phyloP scores from a whole-genome alignment of 1,284 basidiomycete genomes.

The Austropuccinia psidii region DNA sequence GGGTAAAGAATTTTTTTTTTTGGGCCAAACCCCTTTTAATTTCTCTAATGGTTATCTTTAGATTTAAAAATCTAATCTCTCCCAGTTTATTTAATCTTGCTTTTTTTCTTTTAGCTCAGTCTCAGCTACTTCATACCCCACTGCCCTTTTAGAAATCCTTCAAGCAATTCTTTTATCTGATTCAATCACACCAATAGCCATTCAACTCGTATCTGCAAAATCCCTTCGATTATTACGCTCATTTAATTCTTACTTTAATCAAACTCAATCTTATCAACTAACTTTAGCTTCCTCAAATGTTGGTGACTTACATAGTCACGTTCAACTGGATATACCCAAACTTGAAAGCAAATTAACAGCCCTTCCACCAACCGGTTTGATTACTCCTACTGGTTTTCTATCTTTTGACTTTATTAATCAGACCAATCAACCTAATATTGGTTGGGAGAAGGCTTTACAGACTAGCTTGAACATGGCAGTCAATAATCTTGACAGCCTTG shows the following conservation, averaged over 20 bases:
- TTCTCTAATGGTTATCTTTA: neutral
- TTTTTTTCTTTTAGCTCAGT: neutral
- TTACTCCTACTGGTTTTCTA: constrained; percentile 8
- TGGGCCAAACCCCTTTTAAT: neutral
- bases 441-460: neutral
- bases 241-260: neutral
- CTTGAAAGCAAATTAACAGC: constrained; percentile 9
- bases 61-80: neutral
- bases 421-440: neutral
- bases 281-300: neutral
- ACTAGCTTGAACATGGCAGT: neutral
- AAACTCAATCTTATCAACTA: neutral
- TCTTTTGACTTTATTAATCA: neutral
- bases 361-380: neutral
- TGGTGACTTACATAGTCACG: constrained; percentile 2
- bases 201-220: constrained; percentile 14
- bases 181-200: constrained; percentile 13
- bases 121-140: constrained; percentile 17
- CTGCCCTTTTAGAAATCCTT: constrained; percentile 23
- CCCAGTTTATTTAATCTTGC: neutral
- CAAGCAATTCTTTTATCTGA: constrained; percentile 33
- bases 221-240: constrained; percentile 14
- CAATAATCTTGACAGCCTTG: constrained; percentile 1
- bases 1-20: constrained; percentile 1
- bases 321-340: neutral